Percentiles rank a stretch among this genome's conserved stretches.
These are phyloP conservation scores for Claviceps quebecensis DNA, from an alignment of 2,329 filamentous ascomycete species.

Conservation along the genomic window DNA sequence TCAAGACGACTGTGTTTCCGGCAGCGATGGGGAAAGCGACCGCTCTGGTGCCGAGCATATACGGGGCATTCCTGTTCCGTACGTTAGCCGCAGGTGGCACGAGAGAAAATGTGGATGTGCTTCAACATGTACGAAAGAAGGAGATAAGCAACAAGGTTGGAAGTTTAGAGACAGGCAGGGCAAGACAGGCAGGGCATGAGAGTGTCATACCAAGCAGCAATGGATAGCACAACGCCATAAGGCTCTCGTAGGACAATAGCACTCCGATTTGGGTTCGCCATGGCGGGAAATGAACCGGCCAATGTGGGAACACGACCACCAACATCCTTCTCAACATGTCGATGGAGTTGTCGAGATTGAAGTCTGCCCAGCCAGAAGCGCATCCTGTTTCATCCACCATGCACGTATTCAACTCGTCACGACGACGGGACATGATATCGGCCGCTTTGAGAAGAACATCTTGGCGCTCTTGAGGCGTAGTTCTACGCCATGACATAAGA, in stretches of 20 bases:
- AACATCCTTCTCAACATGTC: slow-evolving; percentile 27
- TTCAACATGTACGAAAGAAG: not conserved
- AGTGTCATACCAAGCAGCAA: slow-evolving; percentile 59
- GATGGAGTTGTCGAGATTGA: slow-evolving; percentile 23
- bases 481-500: slow-evolving; percentile 54
- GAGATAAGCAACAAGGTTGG: not conserved
- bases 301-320: slow-evolving; percentile 27
- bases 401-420: slow-evolving; percentile 45
- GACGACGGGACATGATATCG: slow-evolving; percentile 44
- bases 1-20: slow-evolving; percentile 65
- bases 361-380: slow-evolving; percentile 22
- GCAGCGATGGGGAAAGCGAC: slow-evolving; percentile 55
- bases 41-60: slow-evolving; percentile 38
- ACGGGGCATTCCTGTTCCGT: slow-evolving; percentile 40
- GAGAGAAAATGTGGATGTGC: not conserved
- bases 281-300: slow-evolving; percentile 23
- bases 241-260: slow-evolving; percentile 62
- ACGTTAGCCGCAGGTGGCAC: not conserved
- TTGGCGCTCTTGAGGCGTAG: slow-evolving; percentile 45
- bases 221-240: slow-evolving; percentile 63
- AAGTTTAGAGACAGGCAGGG: not conserved
- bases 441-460: slow-evolving; percentile 58
- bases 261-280: slow-evolving; percentile 17
- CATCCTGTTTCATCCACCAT: slow-evolving; percentile 38
- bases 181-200: not conserved